Evolutionary conservation across 2,329 filamentous ascomycete species (phyloP).

Genomic region (Orbilia brochopaga): DNA sequence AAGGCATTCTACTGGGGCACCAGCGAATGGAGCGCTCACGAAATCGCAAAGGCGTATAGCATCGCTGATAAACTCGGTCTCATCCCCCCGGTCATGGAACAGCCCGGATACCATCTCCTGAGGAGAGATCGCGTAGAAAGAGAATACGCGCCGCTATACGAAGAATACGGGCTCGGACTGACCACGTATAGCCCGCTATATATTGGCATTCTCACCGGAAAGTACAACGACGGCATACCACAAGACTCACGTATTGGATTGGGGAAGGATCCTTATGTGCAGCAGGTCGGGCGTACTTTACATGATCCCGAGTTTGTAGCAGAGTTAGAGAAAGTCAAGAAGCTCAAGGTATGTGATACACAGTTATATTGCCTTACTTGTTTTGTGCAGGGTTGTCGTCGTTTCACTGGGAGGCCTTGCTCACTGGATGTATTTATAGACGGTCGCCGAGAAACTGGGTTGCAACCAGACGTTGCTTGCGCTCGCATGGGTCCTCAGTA

Average conservation of each 20-base stretch:
- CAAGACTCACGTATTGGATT: conserved; percentile 66
- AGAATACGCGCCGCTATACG: conserved; percentile 68
- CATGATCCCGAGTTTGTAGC: conserved; percentile 30
- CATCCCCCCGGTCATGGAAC: conserved; percentile 70
- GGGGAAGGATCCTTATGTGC: conserved; percentile 65
- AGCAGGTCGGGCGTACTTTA: conserved; percentile 58
- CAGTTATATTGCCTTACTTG: not conserved
- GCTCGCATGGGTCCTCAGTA: conserved; percentile 69
- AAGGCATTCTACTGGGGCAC: conserved; percentile 76
- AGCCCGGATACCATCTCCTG: conserved; percentile 71
- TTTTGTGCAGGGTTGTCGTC: not conserved
- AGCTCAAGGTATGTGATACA: conserved; percentile 27
- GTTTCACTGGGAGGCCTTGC: not conserved
- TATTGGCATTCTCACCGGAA: conserved; percentile 69
- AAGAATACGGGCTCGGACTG: conserved; percentile 67
- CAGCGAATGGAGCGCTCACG: conserved; percentile 70
- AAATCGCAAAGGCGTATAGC: conserved; percentile 69
- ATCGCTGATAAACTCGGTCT: conserved; percentile 68
- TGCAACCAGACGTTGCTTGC: conserved; percentile 66
- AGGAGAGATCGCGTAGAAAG: conserved; percentile 68
- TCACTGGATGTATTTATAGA: conserved; percentile 56
- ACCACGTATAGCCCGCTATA: conserved; percentile 70
- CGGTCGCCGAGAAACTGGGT: conserved; percentile 70
- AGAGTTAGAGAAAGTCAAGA: conserved; percentile 53
- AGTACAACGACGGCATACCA: conserved; percentile 70